A percentile compares a stretch with the other conserved stretches of the same genome.
Evolutionary conservation across 2,329 filamentous ascomycete species (phyloP).

Genomic region (Dothidotthia symphoricarpi): DNA sequence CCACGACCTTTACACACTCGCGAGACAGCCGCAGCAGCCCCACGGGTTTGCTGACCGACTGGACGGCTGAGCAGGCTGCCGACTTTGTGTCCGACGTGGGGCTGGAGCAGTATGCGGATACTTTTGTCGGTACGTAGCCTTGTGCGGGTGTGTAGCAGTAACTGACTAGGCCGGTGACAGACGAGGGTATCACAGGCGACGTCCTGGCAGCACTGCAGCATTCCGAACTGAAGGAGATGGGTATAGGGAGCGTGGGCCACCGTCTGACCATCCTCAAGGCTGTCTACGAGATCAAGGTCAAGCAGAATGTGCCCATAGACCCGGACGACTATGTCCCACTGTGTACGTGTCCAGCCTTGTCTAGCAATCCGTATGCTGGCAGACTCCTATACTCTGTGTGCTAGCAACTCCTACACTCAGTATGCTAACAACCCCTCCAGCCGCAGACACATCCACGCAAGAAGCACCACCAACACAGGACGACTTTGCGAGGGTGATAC

Average conservation of each 20-base stretch:
- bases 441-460: conserved; percentile 82
- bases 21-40: conserved; percentile 63
- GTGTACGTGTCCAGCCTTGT: conserved; percentile 73
- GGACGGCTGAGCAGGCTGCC: conserved; percentile 83
- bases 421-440: conserved; percentile 49
- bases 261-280: conserved; percentile 91
- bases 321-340: conserved; percentile 90
- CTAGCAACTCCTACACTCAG: too few species aligned
- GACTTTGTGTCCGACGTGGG: conserved; percentile 82
- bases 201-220: conserved; percentile 85
- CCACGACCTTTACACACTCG: conserved; percentile 72
- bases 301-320: conserved; percentile 87
- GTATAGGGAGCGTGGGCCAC: conserved; percentile 88
- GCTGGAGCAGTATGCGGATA: conserved; percentile 76
- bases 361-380: neutral
- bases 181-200: conserved; percentile 92
- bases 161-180: conserved; percentile 48
- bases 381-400: too few species aligned
- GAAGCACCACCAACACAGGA: conserved; percentile 87
- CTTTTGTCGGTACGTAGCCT: conserved; percentile 70
- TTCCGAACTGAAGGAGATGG: conserved; percentile 93
- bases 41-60: conserved; percentile 74
- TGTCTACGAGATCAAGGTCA: conserved; percentile 94
- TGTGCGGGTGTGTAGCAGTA: neutral
- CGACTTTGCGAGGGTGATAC: conserved; percentile 86